Evolutionary conservation across 306 rosid genomes (phyloP).

Genomic region (Cicer pinnatifidum): DNA sequence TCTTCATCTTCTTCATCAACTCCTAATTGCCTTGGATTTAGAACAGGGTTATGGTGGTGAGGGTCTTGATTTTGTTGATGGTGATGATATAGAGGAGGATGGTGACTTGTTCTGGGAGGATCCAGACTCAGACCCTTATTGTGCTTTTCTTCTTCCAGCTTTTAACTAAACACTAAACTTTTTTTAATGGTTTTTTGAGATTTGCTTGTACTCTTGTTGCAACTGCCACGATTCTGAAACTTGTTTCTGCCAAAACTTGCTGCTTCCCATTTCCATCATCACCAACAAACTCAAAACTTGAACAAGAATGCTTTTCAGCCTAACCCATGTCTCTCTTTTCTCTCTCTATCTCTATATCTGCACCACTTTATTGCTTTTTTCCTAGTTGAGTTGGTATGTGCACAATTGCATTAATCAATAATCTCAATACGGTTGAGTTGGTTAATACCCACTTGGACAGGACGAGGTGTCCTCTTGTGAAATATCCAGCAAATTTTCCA

Average conservation of each 20-base stretch:
- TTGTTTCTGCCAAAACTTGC: constrained; percentile 56
- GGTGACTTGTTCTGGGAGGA: constrained; percentile 62
- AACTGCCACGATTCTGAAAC: constrained; percentile 54
- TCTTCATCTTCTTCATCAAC: constrained; percentile 40
- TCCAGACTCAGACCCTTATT: constrained; percentile 74
- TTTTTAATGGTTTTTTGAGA: constrained; percentile 20
- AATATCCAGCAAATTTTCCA: constrained; percentile 45
- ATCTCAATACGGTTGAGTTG: constrained; percentile 21
- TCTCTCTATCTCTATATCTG: not conserved
- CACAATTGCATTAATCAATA: constrained; percentile 21
- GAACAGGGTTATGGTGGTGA: constrained; percentile 26
- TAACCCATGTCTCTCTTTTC: constrained; percentile 65
- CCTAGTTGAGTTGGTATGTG: constrained; percentile 41
- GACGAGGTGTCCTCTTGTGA: constrained; percentile 44
- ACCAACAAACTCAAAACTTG: constrained; percentile 23
- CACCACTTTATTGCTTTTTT: constrained; percentile 49
- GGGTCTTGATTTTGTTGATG: constrained; percentile 3
- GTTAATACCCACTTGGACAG: constrained; percentile 55
- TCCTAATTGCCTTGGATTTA: constrained; percentile 46
- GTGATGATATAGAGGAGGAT: constrained; percentile 46
- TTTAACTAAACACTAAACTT: constrained; percentile 43
- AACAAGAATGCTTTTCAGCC: constrained; percentile 48
- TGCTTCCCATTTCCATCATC: constrained; percentile 69
- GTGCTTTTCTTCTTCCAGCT: constrained; percentile 72
- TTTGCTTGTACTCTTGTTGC: constrained; percentile 37